Conservation (phyloP, 768 basidiomycete species). For the Collybiopsis confluens region DNA sequence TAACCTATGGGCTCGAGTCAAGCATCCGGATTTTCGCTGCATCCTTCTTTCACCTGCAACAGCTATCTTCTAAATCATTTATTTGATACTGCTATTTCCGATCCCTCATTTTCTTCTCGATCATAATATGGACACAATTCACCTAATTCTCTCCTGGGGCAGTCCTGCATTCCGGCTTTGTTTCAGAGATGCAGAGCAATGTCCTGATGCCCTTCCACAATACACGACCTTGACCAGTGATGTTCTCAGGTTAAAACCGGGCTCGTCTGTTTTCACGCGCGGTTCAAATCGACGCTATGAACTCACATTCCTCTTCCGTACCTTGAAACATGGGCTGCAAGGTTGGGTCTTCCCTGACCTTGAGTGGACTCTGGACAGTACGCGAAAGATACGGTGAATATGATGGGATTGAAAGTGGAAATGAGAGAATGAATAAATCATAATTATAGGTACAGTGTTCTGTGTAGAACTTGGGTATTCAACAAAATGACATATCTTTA, state of each 20-base stretch:
- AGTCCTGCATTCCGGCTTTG: not conserved
- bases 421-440: no score
- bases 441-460: no score
- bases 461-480: no score
- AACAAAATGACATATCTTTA: no score
- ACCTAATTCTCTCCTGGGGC: not conserved
- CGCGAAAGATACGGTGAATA: no score
- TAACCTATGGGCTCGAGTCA: slow-evolving; percentile 11
- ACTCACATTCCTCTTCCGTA: not conserved
- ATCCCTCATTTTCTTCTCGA: not conserved
- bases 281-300: no score
- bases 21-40: not conserved
- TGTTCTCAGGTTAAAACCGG: not conserved
- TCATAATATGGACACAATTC: not conserved
- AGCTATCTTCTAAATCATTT: slow-evolving; percentile 12
- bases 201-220: not conserved
- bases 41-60: slow-evolving; percentile 18
- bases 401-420: no score
- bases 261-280: not conserved
- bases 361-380: not conserved
- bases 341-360: not conserved
- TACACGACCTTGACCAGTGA: not conserved
- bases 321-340: not conserved
- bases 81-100: not conserved
- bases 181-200: not conserved